phyloP scores from a whole-genome alignment of 2,329 filamentous ascomycete species.

The Cordyceps tenuipes region DNA sequence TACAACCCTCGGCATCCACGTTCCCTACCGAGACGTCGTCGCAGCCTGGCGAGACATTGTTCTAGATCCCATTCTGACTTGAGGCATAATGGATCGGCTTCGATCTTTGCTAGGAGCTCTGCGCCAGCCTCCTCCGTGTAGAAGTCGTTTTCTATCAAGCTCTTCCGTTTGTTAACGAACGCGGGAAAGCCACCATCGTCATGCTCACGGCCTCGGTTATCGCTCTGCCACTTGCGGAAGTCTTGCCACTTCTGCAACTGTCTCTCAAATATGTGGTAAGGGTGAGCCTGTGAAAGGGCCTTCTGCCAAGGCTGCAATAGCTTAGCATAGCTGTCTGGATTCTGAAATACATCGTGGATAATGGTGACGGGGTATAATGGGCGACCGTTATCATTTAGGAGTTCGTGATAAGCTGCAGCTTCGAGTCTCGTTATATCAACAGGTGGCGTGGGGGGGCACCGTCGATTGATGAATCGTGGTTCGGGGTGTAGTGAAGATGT shows the following conservation, averaged over 20 bases:
- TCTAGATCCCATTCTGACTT: neutral
- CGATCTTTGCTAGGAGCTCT: neutral
- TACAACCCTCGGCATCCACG: constrained; percentile 15
- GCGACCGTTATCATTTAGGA: constrained; percentile 11
- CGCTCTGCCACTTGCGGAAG: constrained; percentile 4
- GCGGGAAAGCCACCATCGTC: neutral
- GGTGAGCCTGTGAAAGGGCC: too few relatives aligned
- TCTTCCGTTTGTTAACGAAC: neutral
- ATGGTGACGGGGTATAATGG: constrained; percentile 10
- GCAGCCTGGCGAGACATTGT: neutral
- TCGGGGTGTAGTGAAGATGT: neutral
- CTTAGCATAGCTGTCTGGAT: neutral
- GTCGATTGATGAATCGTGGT: neutral
- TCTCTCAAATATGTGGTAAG: neutral
- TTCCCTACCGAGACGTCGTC: neutral
- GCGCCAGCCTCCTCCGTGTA: neutral
- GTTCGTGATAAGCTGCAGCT: neutral
- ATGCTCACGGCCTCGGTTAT: neutral
- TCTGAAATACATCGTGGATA: neutral
- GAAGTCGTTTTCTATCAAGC: neutral
- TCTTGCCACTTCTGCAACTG: neutral
- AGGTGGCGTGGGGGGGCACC: neutral
- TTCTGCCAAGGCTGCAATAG: neutral
- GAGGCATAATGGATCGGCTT: neutral
- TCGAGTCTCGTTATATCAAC: neutral